A percentile compares a stretch with the other conserved stretches of the same genome.
These are phyloP conservation scores for Saturnispora halmiae DNA, from an alignment of 805 yeast genomes.

Conservation along the genomic window DNA sequence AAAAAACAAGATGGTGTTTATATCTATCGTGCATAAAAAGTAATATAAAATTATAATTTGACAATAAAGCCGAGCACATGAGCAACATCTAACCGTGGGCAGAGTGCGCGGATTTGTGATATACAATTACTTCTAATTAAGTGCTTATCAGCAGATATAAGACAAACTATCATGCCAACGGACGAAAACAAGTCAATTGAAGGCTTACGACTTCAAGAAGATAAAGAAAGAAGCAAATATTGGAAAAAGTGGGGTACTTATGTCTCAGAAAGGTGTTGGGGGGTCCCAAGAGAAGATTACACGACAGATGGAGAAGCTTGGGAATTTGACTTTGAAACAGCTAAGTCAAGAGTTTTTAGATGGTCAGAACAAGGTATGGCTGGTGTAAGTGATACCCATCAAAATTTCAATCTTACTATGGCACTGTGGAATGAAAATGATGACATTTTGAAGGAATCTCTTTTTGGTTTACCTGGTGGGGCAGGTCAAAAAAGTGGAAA, in stretches of 20 bases:
- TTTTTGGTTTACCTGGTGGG: constrained; percentile 76
- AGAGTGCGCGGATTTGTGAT: too few species aligned
- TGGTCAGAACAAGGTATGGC: constrained; percentile 97
- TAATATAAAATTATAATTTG: too few species aligned
- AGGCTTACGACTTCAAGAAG: constrained; percentile 35
- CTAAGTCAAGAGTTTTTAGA: constrained; percentile 69
- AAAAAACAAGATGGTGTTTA: constrained; percentile 3
- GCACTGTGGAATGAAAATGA: constrained; percentile 92
- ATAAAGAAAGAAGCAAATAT: constrained; percentile 37
- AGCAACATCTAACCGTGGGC: not conserved
- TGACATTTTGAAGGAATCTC: constrained; percentile 71
- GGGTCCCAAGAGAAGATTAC: constrained; percentile 82
- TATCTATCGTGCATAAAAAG: not conserved
- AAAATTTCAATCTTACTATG: constrained; percentile 62
- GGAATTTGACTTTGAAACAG: constrained; percentile 83
- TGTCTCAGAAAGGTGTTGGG: constrained; percentile 82
- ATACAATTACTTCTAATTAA: too few species aligned
- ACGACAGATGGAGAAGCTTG: constrained; percentile 84
- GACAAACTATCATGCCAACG: constrained; percentile 13
- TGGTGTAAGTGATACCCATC: constrained; percentile 81
- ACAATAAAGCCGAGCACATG: not conserved
- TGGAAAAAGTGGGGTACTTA: constrained; percentile 93
- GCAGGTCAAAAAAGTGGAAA: constrained; percentile 64
- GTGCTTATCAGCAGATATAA: too few species aligned
- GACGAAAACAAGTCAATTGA: constrained; percentile 22